Percentiles rank a stretch among this genome's conserved stretches.
phyloP scores from a whole-genome alignment of 768 basidiomycete genomes.

The Xerocomus brunneocitrinus region DNA sequence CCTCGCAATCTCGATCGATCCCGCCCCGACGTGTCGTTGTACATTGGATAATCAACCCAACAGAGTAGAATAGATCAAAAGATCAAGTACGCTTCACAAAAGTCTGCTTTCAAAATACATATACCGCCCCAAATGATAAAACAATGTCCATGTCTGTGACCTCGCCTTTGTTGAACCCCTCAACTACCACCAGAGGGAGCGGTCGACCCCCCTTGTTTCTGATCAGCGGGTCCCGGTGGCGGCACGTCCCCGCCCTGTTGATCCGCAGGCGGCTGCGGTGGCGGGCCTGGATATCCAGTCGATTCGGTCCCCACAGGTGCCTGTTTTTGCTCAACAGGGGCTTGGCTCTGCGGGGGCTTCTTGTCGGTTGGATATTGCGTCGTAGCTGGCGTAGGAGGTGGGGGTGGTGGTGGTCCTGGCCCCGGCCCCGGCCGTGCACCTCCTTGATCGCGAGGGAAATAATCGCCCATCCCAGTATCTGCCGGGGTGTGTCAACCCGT shows the following conservation, averaged over 20 bases:
- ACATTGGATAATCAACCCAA: neutral
- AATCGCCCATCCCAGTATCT: slow-evolving; percentile 23
- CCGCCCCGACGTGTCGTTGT: neutral
- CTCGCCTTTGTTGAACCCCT: neutral
- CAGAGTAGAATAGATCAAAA: neutral
- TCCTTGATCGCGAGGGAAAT: neutral
- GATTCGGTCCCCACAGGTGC: neutral
- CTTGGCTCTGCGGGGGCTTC: neutral
- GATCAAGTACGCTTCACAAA: neutral
- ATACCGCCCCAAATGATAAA: neutral
- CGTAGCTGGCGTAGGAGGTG: neutral
- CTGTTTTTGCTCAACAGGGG: slow-evolving; percentile 9
- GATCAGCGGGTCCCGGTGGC: neutral
- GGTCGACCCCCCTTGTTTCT: neutral
- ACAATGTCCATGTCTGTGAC: neutral
- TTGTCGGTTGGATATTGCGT: neutral
- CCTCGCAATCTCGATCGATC: neutral
- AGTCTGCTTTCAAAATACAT: neutral
- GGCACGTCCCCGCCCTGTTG: neutral
- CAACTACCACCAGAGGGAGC: neutral
- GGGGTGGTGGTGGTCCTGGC: neutral
- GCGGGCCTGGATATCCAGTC: neutral
- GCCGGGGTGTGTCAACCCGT: too few relatives aligned
- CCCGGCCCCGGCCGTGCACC: neutral
- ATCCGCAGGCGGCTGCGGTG: neutral